Conservation (phyloP, 169 alveolate species). For the Plasmodium vivax region DNA sequence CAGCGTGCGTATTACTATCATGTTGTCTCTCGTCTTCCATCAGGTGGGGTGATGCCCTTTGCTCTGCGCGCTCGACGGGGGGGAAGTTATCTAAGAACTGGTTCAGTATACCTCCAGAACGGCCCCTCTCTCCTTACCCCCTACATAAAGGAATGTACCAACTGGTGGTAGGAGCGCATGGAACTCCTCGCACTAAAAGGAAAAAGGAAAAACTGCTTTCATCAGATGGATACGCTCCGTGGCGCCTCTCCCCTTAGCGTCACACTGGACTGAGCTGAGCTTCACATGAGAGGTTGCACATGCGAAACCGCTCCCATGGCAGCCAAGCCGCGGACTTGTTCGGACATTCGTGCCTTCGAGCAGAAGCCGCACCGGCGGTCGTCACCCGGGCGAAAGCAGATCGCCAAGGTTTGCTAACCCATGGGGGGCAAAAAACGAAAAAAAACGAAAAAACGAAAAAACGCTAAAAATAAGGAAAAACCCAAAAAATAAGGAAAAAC, state of each 20-base stretch:
- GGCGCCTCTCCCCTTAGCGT: background rate
- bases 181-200: background rate
- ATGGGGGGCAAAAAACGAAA: background rate
- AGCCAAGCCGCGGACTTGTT: background rate
- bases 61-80: background rate
- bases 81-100: background rate
- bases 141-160: background rate
- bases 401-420: background rate
- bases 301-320: background rate
- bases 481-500: background rate
- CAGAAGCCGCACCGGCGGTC: background rate
- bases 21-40: background rate
- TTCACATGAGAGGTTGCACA: background rate
- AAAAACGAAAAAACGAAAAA: background rate
- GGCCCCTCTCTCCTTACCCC: background rate
- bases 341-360: background rate
- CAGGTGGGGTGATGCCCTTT: background rate
- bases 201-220: background rate
- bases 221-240: background rate
- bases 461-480: background rate
- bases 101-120: background rate
- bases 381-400: background rate
- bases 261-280: background rate
- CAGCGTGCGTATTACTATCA: slow-evolving; percentile 2
- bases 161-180: background rate